These are phyloP conservation scores for Diaporthe longicolla DNA, from an alignment of 2,329 filamentous ascomycete species.

Conservation along the genomic window DNA sequence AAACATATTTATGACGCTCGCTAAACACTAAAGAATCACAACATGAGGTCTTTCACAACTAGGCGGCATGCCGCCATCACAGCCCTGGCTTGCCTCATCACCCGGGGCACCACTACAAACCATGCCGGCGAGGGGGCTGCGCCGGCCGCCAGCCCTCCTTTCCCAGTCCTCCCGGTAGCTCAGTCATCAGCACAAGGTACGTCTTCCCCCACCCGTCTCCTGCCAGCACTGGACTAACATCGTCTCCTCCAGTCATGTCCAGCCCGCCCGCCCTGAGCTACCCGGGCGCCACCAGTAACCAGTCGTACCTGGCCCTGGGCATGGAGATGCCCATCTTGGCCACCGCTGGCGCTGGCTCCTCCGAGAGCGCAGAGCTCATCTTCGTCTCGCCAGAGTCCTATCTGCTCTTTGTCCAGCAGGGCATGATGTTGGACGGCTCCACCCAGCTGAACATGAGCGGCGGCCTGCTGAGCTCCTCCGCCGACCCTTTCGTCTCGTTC, in stretches of 20 bases:
- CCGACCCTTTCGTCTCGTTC: conserved; percentile 48
- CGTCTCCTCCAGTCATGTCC: conserved; percentile 22
- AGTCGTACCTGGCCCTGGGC: conserved; percentile 40
- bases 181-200: conserved; percentile 22
- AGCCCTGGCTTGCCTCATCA: conserved; percentile 39
- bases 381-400: conserved; percentile 39
- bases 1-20: conserved; percentile 4
- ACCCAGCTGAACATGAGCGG: conserved; percentile 40
- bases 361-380: conserved; percentile 38
- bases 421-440: conserved; percentile 37
- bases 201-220: background rate
- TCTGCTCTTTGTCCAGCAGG: conserved; percentile 42
- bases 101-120: conserved; percentile 3
- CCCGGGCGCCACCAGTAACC: conserved; percentile 20
- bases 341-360: conserved; percentile 37
- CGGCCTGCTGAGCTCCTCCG: conserved; percentile 41
- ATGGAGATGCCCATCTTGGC: conserved; percentile 41
- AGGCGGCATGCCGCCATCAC: conserved; percentile 28
- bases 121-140: conserved; percentile 43
- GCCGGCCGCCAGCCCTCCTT: conserved; percentile 44
- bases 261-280: conserved; percentile 36
- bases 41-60: background rate
- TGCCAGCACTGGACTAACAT: background rate
- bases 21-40: background rate
- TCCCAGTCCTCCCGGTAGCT: conserved; percentile 31